A percentile compares a stretch with the other conserved stretches of the same genome.
These are phyloP conservation scores for Bisporella sp. DNA, from an alignment of 2,329 filamentous ascomycete species.

Conservation along the genomic window DNA sequence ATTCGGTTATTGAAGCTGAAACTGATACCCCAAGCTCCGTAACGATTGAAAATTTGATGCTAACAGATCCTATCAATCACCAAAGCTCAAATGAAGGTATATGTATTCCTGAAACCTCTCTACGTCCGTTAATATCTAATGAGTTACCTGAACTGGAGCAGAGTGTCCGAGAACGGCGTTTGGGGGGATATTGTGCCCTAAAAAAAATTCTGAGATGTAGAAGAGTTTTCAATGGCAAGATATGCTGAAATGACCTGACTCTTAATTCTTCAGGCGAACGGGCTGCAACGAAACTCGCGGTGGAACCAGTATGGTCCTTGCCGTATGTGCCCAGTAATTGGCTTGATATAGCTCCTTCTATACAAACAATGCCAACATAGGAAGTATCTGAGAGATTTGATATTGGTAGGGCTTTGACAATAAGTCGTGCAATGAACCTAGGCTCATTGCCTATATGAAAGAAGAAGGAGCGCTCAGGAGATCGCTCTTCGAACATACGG, in stretches of 20 bases:
- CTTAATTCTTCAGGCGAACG: constrained; percentile 61
- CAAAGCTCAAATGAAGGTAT: constrained; percentile 29
- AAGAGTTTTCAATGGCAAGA: constrained; percentile 64
- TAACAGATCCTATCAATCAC: constrained; percentile 22
- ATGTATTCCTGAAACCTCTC: background rate
- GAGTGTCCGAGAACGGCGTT: constrained; percentile 70
- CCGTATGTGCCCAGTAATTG: constrained; percentile 52
- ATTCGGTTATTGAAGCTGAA: too few relatives aligned
- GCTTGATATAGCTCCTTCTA: too few relatives aligned
- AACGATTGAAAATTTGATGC: too few relatives aligned
- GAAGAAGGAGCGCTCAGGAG: constrained; percentile 83
- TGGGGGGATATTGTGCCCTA: constrained; percentile 38
- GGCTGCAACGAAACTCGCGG: constrained; percentile 91
- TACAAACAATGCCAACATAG: too few relatives aligned
- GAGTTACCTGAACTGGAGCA: constrained; percentile 86
- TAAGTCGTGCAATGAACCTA: constrained; percentile 22
- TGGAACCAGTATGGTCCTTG: constrained; percentile 93
- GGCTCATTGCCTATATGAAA: constrained; percentile 62
- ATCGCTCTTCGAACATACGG: constrained; percentile 89
- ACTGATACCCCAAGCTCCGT: too few relatives aligned
- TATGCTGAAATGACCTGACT: constrained; percentile 66
- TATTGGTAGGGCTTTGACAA: constrained; percentile 40
- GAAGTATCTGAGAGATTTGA: constrained; percentile 56
- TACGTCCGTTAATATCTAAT: constrained; percentile 8
- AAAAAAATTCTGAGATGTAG: constrained; percentile 5